phyloP scores from a whole-genome alignment of 1,284 basidiomycete genomes.

The Tetrapyrgos nigripes region DNA sequence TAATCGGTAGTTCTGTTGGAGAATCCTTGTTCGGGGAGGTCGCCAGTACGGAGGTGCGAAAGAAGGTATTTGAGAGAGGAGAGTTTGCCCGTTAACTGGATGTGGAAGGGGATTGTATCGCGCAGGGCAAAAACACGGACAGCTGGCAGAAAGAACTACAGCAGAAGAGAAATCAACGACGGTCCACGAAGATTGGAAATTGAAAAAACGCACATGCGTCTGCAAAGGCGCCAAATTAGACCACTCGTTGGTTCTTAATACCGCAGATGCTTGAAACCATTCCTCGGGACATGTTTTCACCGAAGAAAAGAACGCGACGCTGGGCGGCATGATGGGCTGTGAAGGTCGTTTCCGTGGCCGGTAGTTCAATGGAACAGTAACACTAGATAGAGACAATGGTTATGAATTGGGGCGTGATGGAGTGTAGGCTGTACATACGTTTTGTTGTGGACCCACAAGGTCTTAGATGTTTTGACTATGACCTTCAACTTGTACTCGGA shows the following conservation, averaged over 20 bases:
- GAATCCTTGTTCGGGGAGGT: slow-evolving; percentile 1
- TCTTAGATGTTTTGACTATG: neutral
- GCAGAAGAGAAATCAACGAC: neutral
- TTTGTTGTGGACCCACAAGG: slow-evolving; percentile 8
- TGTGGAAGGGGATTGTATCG: slow-evolving; percentile 20
- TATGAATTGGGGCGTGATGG: neutral
- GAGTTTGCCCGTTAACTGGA: slow-evolving; percentile 17
- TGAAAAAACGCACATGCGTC: slow-evolving; percentile 5
- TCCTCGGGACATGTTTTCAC: slow-evolving; percentile 12
- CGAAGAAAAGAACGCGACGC: neutral
- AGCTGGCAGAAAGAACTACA: slow-evolving; percentile 19
- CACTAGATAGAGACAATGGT: neutral
- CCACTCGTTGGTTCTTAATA: neutral
- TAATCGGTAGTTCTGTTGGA: neutral
- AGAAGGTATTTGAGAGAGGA: slow-evolving; percentile 4
- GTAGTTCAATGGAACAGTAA: slow-evolving; percentile 8
- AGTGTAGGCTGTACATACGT: neutral
- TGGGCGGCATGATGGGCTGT: slow-evolving; percentile 2
- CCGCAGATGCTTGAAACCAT: slow-evolving; percentile 9
- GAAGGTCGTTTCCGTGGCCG: slow-evolving; percentile 11
- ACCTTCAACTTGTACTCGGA: slow-evolving; percentile 11
- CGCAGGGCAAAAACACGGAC: slow-evolving; percentile 16
- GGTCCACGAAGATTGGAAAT: neutral
- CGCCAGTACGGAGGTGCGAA: slow-evolving; percentile 8
- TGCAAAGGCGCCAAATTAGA: neutral